phyloP scores from a whole-genome alignment of 192 early-diverging fungal species.

The Haplosporangium gracile region DNA sequence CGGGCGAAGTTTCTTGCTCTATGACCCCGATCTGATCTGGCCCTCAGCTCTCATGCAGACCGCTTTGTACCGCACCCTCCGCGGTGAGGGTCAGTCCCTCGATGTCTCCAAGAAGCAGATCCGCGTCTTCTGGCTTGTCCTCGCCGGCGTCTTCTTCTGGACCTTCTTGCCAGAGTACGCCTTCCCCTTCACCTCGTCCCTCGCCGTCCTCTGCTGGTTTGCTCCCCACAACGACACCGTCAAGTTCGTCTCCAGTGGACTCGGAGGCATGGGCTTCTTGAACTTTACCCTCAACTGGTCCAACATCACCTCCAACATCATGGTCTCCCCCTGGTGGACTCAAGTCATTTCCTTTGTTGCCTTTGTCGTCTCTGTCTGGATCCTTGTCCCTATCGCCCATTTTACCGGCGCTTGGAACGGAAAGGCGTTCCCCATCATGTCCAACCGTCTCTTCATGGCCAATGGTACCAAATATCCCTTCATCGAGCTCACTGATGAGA shows the following conservation, averaged over 20 bases:
- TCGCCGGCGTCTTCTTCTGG: conserved; percentile 59
- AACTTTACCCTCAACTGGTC: conserved; percentile 64
- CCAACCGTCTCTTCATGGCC: conserved; percentile 52
- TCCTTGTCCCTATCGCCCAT: conserved; percentile 53
- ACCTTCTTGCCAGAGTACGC: conserved; percentile 57
- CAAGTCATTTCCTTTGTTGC: conserved; percentile 59
- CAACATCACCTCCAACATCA: conserved; percentile 53
- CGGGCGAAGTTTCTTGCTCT: conserved; percentile 54
- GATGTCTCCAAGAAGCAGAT: conserved; percentile 44
- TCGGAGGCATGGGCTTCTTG: conserved; percentile 63
- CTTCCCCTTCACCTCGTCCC: conserved; percentile 53
- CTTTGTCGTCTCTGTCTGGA: conserved; percentile 64
- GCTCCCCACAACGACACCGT: conserved; percentile 47
- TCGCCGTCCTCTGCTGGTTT: conserved; percentile 59
- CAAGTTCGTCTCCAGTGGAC: conserved; percentile 57
- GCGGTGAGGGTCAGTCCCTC: conserved; percentile 41
- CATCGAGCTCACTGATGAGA: conserved; percentile 19
- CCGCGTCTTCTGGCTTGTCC: conserved; percentile 52
- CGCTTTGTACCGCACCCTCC: conserved; percentile 50
- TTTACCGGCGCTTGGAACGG: conserved; percentile 52
- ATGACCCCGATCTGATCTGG: conserved; percentile 59
- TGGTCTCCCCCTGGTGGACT: conserved; percentile 61
- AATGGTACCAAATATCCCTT: conserved; percentile 55
- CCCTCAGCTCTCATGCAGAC: conserved; percentile 59
- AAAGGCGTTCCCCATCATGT: conserved; percentile 53